These are phyloP conservation scores for Bidens hawaiensis DNA, from an alignment of 140 eudicot genomes.

Conservation along the genomic window DNA sequence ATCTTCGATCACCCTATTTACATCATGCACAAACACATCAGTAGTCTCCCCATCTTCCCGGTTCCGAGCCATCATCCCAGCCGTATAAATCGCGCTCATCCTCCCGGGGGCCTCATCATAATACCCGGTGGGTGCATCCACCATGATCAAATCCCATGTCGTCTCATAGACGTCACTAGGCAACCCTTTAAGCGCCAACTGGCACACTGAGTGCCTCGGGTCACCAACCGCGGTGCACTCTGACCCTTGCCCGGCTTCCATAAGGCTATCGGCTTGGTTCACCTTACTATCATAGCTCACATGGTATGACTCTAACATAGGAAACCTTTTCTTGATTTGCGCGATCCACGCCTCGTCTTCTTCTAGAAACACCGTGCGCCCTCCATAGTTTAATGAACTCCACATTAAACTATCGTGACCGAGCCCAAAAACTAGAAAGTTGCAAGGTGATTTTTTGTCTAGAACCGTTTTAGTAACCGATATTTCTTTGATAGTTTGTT, in stretches of 20 bases:
- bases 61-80: slow-evolving; percentile 87
- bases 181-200: slow-evolving; percentile 63
- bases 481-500: slow-evolving; percentile 73
- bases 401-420: slow-evolving; percentile 96
- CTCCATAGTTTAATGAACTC: slow-evolving; percentile 69
- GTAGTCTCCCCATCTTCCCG: slow-evolving; percentile 66
- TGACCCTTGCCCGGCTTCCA: slow-evolving; percentile 57
- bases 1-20: slow-evolving; percentile 82
- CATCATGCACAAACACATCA: slow-evolving; percentile 91
- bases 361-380: slow-evolving; percentile 71
- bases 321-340: slow-evolving; percentile 64
- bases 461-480: slow-evolving; percentile 53
- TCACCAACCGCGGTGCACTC: slow-evolving; percentile 60
- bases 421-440: slow-evolving; percentile 74
- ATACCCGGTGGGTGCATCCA: slow-evolving; percentile 94
- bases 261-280: slow-evolving; percentile 55
- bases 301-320: slow-evolving; percentile 74
- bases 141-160: slow-evolving; percentile 87
- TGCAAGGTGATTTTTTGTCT: slow-evolving; percentile 75
- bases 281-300: slow-evolving; percentile 70
- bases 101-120: slow-evolving; percentile 87
- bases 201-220: slow-evolving; percentile 57
- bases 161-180: slow-evolving; percentile 67
- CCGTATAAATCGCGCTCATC: slow-evolving; percentile 84
- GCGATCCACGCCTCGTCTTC: slow-evolving; percentile 83